Evolutionary conservation across 768 basidiomycete genomes (phyloP), one percentile per base, ranked within the genome.

Genomic region (Dentipellis sp.): DNA sequence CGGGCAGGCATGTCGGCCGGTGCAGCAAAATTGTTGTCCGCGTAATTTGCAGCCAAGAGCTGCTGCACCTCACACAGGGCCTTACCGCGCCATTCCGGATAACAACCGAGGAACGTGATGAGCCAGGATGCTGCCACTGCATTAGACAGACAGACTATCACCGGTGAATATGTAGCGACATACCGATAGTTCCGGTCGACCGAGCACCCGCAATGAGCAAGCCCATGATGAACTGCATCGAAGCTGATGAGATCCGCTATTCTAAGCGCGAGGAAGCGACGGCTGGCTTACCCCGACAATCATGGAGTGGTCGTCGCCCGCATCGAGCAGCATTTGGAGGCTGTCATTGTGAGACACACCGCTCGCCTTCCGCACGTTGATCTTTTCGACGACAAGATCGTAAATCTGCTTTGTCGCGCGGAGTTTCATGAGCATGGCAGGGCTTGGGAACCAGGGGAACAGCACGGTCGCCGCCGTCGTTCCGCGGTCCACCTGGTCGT

Each of bases 151-250:
- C 52, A 51, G 45, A 49, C 29, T 37, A 56, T 61, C 50, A 57
- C 56, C 39, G 40, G 50, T 36, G 46, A 5, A 53, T 37, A 4
- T 37, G 10, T 39, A 9, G 53, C 54, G 52, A 38, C 69, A 63
- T 56, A 79, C 82, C 81, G 62, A 86, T 85, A 10, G 84, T 84
- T 10, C 87, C 87, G 47, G 86, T 90, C 11, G 88, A 85, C 64
- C 88, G 78, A 42, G 87, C 83, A n/a, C 88, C 88, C 35, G 88
- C 88, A 55, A 88, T 84, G 55, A 91, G 73, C 14, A 90, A 71
- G 35, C 88, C 88, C 83, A 89, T 88, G 57, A 88, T 85, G 67
- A 91, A 89, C 86, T 88, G 65, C 58, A 60, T 53, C 53, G 61
- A 52, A 34, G 56, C 56, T 52, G 58, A 62, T 29, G 53, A 62